Conservation (phyloP, 352 stramenopile genomes). For the Globisporangium alternatum region DNA sequence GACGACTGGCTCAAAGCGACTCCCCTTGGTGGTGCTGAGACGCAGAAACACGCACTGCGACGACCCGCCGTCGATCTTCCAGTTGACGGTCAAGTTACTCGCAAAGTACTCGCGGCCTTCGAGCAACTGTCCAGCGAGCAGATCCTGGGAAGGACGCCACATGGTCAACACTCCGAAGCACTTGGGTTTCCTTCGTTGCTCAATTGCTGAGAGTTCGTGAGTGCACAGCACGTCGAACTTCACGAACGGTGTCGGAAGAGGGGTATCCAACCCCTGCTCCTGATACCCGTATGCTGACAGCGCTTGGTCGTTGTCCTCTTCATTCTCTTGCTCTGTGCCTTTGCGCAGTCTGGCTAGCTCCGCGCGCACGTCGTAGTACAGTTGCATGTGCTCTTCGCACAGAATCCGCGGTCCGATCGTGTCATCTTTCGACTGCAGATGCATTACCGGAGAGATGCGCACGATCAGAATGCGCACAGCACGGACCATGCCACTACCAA, state of each 20-base stretch:
- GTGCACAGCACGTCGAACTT: conserved; percentile 67
- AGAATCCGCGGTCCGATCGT: conserved; percentile 60
- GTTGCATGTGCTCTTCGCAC: conserved; percentile 54
- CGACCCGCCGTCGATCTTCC: conserved; percentile 47
- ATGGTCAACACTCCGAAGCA: conserved; percentile 52
- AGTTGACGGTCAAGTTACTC: conserved; percentile 59
- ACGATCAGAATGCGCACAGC: conserved; percentile 49
- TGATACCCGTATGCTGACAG: conserved; percentile 12
- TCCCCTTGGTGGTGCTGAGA: conserved; percentile 66
- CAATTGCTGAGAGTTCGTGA: conserved; percentile 23
- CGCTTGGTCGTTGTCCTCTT: conserved; percentile 14
- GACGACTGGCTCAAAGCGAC: conserved; percentile 17
- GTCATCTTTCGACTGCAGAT: conserved; percentile 67
- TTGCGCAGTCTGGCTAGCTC: conserved; percentile 22
- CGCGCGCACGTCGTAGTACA: conserved; percentile 45
- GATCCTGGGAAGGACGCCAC: conserved; percentile 59
- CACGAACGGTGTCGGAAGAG: conserved; percentile 54
- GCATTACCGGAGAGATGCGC: conserved; percentile 53
- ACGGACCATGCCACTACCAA: conserved; percentile 57
- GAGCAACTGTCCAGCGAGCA: conserved; percentile 34
- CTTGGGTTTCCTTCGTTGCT: conserved; percentile 4
- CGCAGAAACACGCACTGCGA: conserved; percentile 42
- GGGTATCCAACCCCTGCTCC: conserved; percentile 22
- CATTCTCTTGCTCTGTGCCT: conserved; percentile 17
- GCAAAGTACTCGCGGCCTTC: conserved; percentile 61